phyloP scores from a whole-genome alignment of 371 early-diverging fungal species.

The Mortierella sp. region DNA sequence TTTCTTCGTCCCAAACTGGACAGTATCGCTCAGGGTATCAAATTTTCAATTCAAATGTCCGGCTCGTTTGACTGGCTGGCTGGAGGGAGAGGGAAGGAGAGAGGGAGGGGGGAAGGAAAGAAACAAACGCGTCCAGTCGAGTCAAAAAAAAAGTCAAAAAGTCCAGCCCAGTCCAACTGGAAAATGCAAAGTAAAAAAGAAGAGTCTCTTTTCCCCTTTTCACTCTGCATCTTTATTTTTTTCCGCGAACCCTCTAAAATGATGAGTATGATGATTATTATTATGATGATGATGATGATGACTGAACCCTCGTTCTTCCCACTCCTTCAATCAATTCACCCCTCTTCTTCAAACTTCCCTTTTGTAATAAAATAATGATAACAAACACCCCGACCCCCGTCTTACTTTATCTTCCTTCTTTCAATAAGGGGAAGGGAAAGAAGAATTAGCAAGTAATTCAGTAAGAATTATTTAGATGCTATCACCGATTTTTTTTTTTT shows the following conservation, averaged over 20 bases:
- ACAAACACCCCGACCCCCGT: slow-evolving; percentile 15
- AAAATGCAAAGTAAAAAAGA: neutral
- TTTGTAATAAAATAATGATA: too few relatives aligned
- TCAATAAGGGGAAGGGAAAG: slow-evolving; percentile 9
- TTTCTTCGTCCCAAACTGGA: neutral
- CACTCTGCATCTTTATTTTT: neutral
- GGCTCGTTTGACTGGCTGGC: too few relatives aligned
- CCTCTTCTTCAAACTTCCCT: slow-evolving; percentile 6
- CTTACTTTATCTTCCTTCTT: neutral
- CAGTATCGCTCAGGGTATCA: neutral
- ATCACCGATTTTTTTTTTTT: neutral
- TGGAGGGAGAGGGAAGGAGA: too few relatives aligned
- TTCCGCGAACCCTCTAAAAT: neutral
- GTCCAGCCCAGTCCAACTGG: neutral
- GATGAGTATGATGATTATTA: neutral
- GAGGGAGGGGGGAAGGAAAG: too few relatives aligned
- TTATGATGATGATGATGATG: slow-evolving; percentile 7
- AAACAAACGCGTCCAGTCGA: too few relatives aligned
- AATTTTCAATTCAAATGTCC: too few relatives aligned
- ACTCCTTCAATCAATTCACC: too few relatives aligned
- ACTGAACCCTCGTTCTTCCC: neutral
- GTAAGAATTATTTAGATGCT: too few relatives aligned
- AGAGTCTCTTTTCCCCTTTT: neutral
- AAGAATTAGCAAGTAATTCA: too few relatives aligned
- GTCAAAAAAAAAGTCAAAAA: too few relatives aligned